Conservation (phyloP, 306 rosid species). For the Luffa aegyptiaca region DNA sequence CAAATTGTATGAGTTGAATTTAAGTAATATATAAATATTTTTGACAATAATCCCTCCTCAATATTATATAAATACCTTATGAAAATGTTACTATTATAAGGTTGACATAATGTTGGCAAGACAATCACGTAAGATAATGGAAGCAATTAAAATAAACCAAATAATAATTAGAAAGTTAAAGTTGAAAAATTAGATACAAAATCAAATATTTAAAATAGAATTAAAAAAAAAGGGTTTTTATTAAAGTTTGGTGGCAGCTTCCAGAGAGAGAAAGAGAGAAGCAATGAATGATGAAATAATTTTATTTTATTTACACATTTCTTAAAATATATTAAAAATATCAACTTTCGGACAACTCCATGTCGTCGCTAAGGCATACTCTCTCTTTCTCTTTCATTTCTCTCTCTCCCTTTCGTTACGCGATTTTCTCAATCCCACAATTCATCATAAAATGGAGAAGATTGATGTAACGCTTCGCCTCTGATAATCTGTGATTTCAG, state of each 20-base stretch:
- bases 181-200: neutral
- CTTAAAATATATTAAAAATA: conserved; percentile 17
- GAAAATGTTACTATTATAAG: neutral
- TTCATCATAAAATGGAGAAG: conserved; percentile 30
- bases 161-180: neutral
- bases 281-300: conserved; percentile 5
- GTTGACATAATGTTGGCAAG: neutral
- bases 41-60: neutral
- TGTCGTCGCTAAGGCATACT: conserved; percentile 20
- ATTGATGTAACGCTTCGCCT: conserved; percentile 32
- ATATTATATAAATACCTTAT: neutral
- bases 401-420: conserved; percentile 25
- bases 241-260: neutral
- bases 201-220: neutral
- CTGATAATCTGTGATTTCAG: conserved; percentile 27
- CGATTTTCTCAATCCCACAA: conserved; percentile 51
- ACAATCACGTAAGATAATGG: neutral
- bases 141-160: neutral
- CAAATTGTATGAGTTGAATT: neutral
- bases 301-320: conserved; percentile 4
- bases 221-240: neutral
- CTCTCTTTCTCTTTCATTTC: conserved; percentile 19
- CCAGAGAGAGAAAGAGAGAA: neutral
- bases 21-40: neutral
- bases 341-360: conserved; percentile 32